Evolutionary conservation across 371 early-diverging fungal genomes (phyloP).

Genomic region (Thermomucor indicae-seudaticae): DNA sequence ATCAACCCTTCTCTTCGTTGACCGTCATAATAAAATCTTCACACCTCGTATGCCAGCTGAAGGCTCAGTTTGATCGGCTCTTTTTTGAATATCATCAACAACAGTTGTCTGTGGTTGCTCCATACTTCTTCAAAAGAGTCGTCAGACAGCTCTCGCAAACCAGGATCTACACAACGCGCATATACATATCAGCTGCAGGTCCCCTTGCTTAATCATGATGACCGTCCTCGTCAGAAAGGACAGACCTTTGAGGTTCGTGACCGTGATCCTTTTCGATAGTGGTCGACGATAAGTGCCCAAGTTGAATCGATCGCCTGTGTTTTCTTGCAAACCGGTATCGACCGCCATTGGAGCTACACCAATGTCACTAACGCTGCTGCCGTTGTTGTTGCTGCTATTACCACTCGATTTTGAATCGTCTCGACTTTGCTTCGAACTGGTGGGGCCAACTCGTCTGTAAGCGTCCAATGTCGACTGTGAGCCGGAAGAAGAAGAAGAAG

Average conservation of each 20-base stretch:
- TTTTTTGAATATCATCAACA: constrained; percentile 58
- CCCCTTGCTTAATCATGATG: neutral
- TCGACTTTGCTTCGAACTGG: constrained; percentile 6
- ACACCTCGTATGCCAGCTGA: constrained; percentile 73
- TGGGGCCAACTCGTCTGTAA: constrained; percentile 4
- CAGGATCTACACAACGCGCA: constrained; percentile 18
- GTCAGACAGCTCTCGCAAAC: constrained; percentile 59
- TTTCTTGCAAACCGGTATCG: neutral
- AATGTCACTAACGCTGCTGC: neutral
- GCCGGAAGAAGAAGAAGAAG: too few relatives aligned
- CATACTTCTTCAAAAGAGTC: constrained; percentile 62
- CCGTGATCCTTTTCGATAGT: constrained; percentile 42
- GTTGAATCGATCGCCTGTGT: neutral
- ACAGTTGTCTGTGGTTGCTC: constrained; percentile 55
- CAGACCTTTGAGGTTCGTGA: constrained; percentile 63
- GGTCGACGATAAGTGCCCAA: constrained; percentile 20
- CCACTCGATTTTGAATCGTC: too few relatives aligned
- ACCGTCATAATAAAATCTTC: neutral
- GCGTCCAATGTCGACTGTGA: constrained; percentile 9
- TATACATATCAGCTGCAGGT: neutral
- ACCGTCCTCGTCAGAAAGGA: neutral
- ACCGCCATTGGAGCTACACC: constrained; percentile 6
- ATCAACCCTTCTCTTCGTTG: neutral
- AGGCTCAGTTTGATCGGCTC: constrained; percentile 56
- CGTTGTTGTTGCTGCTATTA: too few relatives aligned